Conservation (phyloP, 1,284 basidiomycete genomes). For the Agaricales sp. region DNA sequence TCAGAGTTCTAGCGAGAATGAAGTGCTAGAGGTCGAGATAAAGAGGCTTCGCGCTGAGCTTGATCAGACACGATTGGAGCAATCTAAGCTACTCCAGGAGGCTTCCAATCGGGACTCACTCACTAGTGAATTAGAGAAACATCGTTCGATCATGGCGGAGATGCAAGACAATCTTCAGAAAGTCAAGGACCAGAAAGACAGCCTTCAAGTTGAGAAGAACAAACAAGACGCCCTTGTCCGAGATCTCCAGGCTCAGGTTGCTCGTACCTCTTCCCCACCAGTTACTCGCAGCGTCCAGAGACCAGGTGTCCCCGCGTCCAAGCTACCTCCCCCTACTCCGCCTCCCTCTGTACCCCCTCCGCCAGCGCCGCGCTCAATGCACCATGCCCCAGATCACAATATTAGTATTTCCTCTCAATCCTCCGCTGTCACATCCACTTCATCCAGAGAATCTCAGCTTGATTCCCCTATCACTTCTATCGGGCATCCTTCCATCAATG, state of each 20-base stretch:
- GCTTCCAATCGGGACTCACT: conserved; percentile 66
- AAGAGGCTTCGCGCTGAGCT: conserved; percentile 50
- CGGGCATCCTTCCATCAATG: conserved; percentile 26
- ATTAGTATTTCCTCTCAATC: conserved; percentile 47
- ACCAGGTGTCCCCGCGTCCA: conserved; percentile 51
- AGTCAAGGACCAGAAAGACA: conserved; percentile 74
- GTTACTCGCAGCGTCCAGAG: conserved; percentile 40
- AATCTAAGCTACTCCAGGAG: conserved; percentile 55
- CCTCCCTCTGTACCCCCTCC: conserved; percentile 85
- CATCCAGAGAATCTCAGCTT: conserved; percentile 52
- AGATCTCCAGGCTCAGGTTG: conserved; percentile 68
- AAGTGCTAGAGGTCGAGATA: conserved; percentile 39
- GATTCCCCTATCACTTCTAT: conserved; percentile 65
- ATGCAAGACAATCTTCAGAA: conserved; percentile 66
- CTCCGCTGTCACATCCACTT: conserved; percentile 35
- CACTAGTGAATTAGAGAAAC: conserved; percentile 62
- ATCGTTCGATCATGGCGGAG: conserved; percentile 65
- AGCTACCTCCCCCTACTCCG: conserved; percentile 81
- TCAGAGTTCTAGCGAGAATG: neutral
- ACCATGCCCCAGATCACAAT: conserved; percentile 34
- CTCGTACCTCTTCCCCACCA: conserved; percentile 44
- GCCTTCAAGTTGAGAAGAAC: conserved; percentile 58
- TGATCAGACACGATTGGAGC: conserved; percentile 43
- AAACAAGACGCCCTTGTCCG: conserved; percentile 57
- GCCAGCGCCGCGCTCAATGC: conserved; percentile 51